A percentile compares a stretch with the other conserved stretches of the same genome.
Conservation (phyloP, 176 grass and related monocot genomes). For the Eleusine coracana region DNA sequence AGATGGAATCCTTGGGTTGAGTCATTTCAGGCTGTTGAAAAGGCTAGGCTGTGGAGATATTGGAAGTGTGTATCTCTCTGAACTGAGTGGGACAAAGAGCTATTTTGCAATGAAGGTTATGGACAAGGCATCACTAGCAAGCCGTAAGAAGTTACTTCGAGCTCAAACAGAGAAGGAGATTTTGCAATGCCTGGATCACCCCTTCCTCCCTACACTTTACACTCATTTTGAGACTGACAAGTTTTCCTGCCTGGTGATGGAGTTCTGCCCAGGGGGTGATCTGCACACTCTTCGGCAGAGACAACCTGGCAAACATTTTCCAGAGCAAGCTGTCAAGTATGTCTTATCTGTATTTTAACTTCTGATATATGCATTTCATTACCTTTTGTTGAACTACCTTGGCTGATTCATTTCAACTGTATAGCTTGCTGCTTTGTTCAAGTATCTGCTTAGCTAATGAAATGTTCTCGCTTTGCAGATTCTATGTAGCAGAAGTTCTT, state of each 20-base stretch:
- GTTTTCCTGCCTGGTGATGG: conserved; percentile 72
- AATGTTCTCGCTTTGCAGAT: conserved; percentile 47
- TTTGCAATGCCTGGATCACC: conserved; percentile 65
- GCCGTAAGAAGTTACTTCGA: conserved; percentile 61
- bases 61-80: conserved; percentile 64
- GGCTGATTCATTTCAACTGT: neutral
- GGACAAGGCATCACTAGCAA: conserved; percentile 66
- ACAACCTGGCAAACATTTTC: conserved; percentile 65
- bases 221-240: conserved; percentile 68
- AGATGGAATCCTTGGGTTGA: conserved; percentile 49
- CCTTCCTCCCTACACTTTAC: conserved; percentile 69
- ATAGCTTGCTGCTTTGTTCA: conserved; percentile 11
- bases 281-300: conserved; percentile 65
- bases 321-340: conserved; percentile 72
- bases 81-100: conserved; percentile 48
- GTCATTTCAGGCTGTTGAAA: conserved; percentile 63
- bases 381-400: neutral
- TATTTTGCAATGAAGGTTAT: conserved; percentile 72
- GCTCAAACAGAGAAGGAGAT: conserved; percentile 74
- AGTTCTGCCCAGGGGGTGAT: conserved; percentile 68
- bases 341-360: conserved; percentile 27
- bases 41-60: conserved; percentile 61
- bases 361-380: neutral
- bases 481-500: conserved; percentile 82
- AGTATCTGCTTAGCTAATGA: conserved; percentile 1